Conservation (phyloP, 805 yeast species). For the Saccharomyces kudriavzevii region DNA sequence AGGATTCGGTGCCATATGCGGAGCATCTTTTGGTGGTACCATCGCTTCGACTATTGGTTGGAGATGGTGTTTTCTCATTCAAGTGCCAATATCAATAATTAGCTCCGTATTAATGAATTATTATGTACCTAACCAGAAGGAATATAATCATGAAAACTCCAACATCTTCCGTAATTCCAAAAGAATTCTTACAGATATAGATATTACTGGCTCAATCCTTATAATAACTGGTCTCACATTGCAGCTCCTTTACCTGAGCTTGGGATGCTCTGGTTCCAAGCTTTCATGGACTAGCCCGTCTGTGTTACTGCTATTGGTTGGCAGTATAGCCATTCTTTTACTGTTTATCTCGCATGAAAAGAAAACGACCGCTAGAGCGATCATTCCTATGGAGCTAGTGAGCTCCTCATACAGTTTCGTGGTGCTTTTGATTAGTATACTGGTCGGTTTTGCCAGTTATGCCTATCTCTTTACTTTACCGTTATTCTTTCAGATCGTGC, state of each 20-base stretch:
- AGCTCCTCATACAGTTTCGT: slow-evolving; percentile 4
- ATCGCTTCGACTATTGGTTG: slow-evolving; percentile 33
- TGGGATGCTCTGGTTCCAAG: slow-evolving; percentile 5
- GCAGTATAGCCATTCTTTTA: slow-evolving; percentile 5
- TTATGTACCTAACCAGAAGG: slow-evolving; percentile 28
- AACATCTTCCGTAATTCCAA: background rate
- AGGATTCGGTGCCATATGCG: slow-evolving; percentile 34
- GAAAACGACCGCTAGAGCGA: slow-evolving; percentile 12
- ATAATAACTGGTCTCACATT: slow-evolving; percentile 30
- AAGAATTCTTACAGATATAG: slow-evolving; percentile 23
- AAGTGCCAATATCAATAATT: slow-evolving; percentile 30
- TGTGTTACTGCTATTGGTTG: slow-evolving; percentile 4
- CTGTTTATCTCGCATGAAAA: slow-evolving; percentile 11
- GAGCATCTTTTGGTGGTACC: slow-evolving; percentile 35
- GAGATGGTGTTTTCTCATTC: slow-evolving; percentile 35
- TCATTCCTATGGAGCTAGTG: slow-evolving; percentile 11
- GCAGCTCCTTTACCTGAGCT: slow-evolving; percentile 20
- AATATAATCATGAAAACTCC: slow-evolving; percentile 6
- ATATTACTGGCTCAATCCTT: slow-evolving; percentile 29
- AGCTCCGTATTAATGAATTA: slow-evolving; percentile 26
- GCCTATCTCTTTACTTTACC: slow-evolving; percentile 39
- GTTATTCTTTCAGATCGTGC: slow-evolving; percentile 35
- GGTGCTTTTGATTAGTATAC: slow-evolving; percentile 22
- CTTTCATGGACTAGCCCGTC: slow-evolving; percentile 6
- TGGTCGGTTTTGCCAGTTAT: slow-evolving; percentile 34